Evolutionary conservation across 1,284 basidiomycete genomes (phyloP).

Genomic region (Trametes polyzona): DNA sequence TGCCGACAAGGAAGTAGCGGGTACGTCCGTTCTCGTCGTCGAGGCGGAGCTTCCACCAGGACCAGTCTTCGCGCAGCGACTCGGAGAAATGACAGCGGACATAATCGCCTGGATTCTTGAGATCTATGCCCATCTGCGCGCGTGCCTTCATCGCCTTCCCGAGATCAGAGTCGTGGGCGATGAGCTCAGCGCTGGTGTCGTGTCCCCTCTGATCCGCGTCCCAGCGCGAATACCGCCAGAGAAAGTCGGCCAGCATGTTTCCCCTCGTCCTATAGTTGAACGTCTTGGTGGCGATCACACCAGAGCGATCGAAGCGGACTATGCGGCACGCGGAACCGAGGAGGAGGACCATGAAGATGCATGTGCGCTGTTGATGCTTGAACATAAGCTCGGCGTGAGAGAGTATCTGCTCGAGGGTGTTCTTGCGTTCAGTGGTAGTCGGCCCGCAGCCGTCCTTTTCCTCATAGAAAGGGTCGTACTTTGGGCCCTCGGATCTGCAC

Average conservation of each 20-base stretch:
- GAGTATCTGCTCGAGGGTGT: not conserved
- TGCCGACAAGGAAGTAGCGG: slow-evolving; percentile 12
- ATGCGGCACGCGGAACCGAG: not conserved
- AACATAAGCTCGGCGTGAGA: not conserved
- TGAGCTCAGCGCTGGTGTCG: not conserved
- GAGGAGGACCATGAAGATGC: not conserved
- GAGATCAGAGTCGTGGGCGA: not conserved
- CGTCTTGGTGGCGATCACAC: not conserved
- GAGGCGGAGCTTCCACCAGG: not conserved
- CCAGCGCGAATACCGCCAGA: not conserved
- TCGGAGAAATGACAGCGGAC: not conserved
- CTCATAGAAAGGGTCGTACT: not conserved
- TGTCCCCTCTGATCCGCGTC: not conserved
- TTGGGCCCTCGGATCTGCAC: not conserved
- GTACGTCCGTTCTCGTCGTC: not conserved
- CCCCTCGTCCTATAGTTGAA: not conserved
- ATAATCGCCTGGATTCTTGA: not conserved
- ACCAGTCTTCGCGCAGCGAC: not conserved
- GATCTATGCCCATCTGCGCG: not conserved
- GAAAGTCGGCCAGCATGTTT: not conserved
- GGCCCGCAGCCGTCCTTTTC: not conserved
- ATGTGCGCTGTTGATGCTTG: not conserved
- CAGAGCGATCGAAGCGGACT: not conserved
- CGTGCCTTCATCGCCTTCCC: not conserved
- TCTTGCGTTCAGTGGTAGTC: not conserved